phyloP scores from a whole-genome alignment of 1,284 basidiomycete genomes.

The Puccinia hordei region DNA sequence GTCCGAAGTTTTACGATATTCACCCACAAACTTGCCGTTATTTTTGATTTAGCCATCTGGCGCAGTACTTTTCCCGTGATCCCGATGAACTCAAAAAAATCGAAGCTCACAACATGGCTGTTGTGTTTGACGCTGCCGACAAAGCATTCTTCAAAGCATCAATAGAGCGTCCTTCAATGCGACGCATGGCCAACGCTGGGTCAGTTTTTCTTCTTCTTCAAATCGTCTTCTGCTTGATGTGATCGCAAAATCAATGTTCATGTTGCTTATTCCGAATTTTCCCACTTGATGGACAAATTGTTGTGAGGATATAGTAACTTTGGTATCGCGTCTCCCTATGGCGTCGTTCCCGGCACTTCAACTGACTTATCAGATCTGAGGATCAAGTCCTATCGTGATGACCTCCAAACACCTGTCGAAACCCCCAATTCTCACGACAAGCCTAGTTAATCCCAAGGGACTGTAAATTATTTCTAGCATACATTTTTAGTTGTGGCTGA shows the following conservation, averaged over 20 bases:
- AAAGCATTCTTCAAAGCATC: constrained; percentile 37
- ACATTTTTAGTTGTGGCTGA: not conserved
- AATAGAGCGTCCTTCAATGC: constrained; percentile 29
- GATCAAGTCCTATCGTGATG: constrained; percentile 54
- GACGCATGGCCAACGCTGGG: constrained; percentile 42
- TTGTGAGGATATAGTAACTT: constrained; percentile 53
- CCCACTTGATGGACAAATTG: not conserved
- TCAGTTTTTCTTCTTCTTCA: not conserved
- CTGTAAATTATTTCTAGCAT: not conserved
- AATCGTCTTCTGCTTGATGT: not conserved
- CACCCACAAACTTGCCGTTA: no score
- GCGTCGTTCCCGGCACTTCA: constrained; percentile 54
- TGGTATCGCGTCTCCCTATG: constrained; percentile 57
- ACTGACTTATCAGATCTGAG: constrained; percentile 57
- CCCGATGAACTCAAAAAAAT: constrained; percentile 33
- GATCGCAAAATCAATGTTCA: not conserved
- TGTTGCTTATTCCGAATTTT: not conserved
- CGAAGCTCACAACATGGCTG: constrained; percentile 34
- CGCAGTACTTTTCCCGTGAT: constrained; percentile 30
- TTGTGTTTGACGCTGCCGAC: constrained; percentile 44
- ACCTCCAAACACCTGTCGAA: not conserved
- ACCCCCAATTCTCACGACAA: not conserved
- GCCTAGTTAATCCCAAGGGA: not conserved
- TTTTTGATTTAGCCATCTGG: constrained; percentile 24
- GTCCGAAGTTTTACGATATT: not conserved